Conservation (phyloP, 495 filamentous ascomycete species). For the Penicillium paradoxum region DNA sequence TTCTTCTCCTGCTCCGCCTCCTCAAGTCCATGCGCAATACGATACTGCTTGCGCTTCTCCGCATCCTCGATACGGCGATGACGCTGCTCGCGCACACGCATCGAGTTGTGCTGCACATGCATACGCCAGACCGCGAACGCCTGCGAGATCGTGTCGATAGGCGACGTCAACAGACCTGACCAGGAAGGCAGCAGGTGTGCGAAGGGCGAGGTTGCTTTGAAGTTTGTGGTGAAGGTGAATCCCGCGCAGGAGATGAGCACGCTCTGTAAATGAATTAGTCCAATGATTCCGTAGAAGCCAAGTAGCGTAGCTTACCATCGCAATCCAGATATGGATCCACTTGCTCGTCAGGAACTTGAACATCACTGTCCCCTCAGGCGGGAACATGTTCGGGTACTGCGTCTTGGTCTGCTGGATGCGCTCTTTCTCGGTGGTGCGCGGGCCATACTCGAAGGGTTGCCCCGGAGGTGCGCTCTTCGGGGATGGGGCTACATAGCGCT, state of each 20-base stretch:
- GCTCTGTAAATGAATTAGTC: slow-evolving; percentile 38
- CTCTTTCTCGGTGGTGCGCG: slow-evolving; percentile 53
- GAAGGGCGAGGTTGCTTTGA: slow-evolving; percentile 65
- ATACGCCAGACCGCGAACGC: slow-evolving; percentile 64
- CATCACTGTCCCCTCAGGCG: slow-evolving; percentile 67
- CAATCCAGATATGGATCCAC: slow-evolving; percentile 72
- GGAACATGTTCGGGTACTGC: slow-evolving; percentile 78
- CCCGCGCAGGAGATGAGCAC: slow-evolving; percentile 62
- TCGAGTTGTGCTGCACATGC: slow-evolving; percentile 59
- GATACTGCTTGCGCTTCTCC: slow-evolving; percentile 70
- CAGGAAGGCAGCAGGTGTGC: slow-evolving; percentile 63
- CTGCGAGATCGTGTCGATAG: slow-evolving; percentile 52
- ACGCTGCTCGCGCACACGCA: slow-evolving; percentile 60
- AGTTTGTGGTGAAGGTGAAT: slow-evolving; percentile 64
- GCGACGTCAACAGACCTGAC: slow-evolving; percentile 56
- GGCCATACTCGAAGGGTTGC: slow-evolving; percentile 59
- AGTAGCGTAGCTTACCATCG: slow-evolving; percentile 59
- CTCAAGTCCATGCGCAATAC: slow-evolving; percentile 75
- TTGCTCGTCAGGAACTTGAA: slow-evolving; percentile 68
- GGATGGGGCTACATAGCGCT: slow-evolving; percentile 46
- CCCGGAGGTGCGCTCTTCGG: slow-evolving; percentile 26
- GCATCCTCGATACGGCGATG: slow-evolving; percentile 68
- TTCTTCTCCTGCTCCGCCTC: slow-evolving; percentile 29
- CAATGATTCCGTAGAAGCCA: background rate
- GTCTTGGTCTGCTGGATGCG: slow-evolving; percentile 49